Evolutionary conservation across 305 asterid species (phyloP).

Genomic region (Fraxinus sp.): DNA sequence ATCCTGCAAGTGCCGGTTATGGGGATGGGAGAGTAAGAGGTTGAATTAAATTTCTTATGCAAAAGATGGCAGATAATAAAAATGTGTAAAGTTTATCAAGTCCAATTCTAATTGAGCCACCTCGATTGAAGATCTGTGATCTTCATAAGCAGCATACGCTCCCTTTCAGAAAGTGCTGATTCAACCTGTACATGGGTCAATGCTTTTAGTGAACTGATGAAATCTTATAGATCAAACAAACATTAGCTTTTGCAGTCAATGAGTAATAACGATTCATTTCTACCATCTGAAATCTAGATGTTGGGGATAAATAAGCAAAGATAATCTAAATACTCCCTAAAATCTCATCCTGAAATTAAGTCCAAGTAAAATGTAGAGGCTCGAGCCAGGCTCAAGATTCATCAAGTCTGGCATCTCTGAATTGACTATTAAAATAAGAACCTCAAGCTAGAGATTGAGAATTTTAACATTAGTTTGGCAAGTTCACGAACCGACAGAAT

Average conservation of each 20-base stretch:
- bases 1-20: constrained; percentile 56
- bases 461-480: background rate
- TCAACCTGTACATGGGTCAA: constrained; percentile 55
- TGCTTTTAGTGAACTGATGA: constrained; percentile 18
- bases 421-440: background rate
- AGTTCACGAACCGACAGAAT: background rate
- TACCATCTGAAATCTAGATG: background rate
- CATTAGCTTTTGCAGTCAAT: constrained; percentile 7
- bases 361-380: background rate
- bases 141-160: constrained; percentile 73
- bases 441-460: background rate
- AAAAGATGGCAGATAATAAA: background rate
- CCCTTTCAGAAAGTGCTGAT: constrained; percentile 70
- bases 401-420: background rate
- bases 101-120: constrained; percentile 32
- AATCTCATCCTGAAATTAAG: background rate
- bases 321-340: background rate
- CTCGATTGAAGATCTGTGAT: constrained; percentile 90
- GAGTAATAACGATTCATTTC: background rate
- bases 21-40: constrained; percentile 14
- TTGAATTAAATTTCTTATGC: constrained; percentile 23
- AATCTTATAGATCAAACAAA: constrained; percentile 7
- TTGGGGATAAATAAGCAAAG: background rate
- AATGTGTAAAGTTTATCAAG: background rate
- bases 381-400: background rate